Base-by-base conservation (phyloP, 805 yeast species). In the Candida corydali region DNA sequence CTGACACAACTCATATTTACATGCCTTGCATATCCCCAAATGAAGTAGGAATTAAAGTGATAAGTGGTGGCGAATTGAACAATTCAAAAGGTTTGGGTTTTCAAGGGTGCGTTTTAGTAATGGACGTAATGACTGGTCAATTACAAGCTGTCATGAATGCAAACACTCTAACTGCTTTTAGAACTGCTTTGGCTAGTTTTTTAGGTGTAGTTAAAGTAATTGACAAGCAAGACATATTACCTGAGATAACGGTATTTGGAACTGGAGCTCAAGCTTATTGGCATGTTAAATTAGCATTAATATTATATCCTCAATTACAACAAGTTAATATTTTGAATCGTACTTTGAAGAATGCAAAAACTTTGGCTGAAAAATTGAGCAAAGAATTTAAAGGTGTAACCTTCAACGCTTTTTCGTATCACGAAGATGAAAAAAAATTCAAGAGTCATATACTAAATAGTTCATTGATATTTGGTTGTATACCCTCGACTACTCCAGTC, bases 251-350 rank as follows among this genome's bases (percentile, higher is more conserved):
- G 18, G 75, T 72, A 11, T 76, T 74, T 50, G 87, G 86, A 1
- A 74, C 75, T 19, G 87, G 86, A 0, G 65, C 68, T 24, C 86
- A 80, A 53, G 80, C 80, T 0, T 69, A 65, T 43, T 80, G 87
- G 87, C 86, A 80, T 50, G 59, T 68, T 24, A 65, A 61, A 46
- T 57, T 70, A 38, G 65, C 73, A 3, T 50, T 69, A 32, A 38
- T 48, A 10, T 52, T 70, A 27, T 78, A 65, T 51, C 65, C 63
- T 8, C 43, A 49, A 14, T 57, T 75, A 25, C 37, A 48, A 8
- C 56, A 53, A 11, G 73, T 80, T 27, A 63, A 73, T 27, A 54
- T 77, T 15, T 59, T 68, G 17, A 75, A 73, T 43, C 54, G 84
- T 37, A 51, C 71, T 2, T 20, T 57, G 5, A 55, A 50, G 15